A percentile compares a stretch with the other conserved stretches of the same genome.
Evolutionary conservation across 2,329 filamentous ascomycete species (phyloP).

Genomic region (Ceratocystiopsis minuta): DNA sequence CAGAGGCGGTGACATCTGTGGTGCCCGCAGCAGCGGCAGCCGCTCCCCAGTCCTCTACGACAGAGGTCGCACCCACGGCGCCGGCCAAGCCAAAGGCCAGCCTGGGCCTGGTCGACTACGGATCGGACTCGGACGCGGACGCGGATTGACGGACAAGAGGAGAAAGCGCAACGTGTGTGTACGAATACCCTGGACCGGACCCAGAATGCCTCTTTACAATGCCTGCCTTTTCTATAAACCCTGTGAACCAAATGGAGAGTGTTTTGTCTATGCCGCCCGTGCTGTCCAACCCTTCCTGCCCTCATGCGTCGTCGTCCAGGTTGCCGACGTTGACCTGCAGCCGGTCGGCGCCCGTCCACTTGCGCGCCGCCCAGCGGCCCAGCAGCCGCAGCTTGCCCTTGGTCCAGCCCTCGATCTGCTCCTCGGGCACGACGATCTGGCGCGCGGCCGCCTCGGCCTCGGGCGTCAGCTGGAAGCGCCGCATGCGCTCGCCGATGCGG

Average conservation of each 20-base stretch:
- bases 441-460: conserved; percentile 53
- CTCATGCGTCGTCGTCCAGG: conserved; percentile 8
- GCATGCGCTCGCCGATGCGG: conserved; percentile 63
- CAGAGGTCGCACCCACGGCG: not conserved
- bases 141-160: not conserved
- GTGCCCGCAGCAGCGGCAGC: not conserved
- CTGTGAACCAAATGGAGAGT: not conserved
- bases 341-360: conserved; percentile 22
- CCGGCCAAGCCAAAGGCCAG: conserved; percentile 14
- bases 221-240: too few relatives aligned
- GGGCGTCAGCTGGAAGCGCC: conserved; percentile 49
- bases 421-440: conserved; percentile 43
- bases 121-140: conserved; percentile 33
- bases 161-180: too few relatives aligned
- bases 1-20: not conserved
- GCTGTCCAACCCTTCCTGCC: not conserved
- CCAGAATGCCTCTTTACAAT: too few relatives aligned
- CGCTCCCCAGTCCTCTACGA: not conserved
- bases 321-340: conserved; percentile 14
- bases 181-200: too few relatives aligned
- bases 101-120: conserved; percentile 34
- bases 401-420: conserved; percentile 52
- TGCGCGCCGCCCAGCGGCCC: conserved; percentile 30
- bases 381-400: conserved; percentile 39
- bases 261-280: too few relatives aligned